Base-by-base conservation (phyloP, 1,139 yeast species). In the Candida mesenterica region DNA sequence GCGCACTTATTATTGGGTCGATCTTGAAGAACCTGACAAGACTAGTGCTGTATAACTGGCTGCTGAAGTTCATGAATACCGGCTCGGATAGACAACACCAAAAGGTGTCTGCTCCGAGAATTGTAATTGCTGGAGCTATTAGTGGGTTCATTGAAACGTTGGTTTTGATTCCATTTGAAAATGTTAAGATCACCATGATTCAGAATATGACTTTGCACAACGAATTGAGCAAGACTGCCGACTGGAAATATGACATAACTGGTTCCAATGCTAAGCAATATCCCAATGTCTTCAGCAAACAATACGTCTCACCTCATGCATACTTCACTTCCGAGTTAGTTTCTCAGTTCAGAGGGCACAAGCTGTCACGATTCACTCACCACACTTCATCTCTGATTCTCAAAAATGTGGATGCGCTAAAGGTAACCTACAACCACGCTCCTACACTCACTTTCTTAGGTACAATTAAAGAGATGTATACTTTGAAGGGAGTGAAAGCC, bases 121-220 rank as follows among this genome's bases (percentile, higher is more conserved):
- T 84, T 33, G 82, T 82, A 7, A 79, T 86, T 41, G 97, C 97
- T 3, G 97, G 96, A 5, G 75, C 83, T 34, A 75, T 88, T 68
- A 85, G 96, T 8, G 97, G 94, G 4, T 71, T 82, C 39, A 63
- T 81, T 35, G 98, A 92, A 59, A 81, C 95, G 4, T 49, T 88
- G 29, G 76, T 89, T 68, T 77, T 92, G 20, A 85, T 92, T 17
- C 98, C 98, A 0, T 90, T 92, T 60, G 98, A 92, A 52, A 86
- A 82, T 53, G 72, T 89, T 47, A 89, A 90, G 55, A 82, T 87
- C 4, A 75, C 88, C 10, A 82, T 88, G 92, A 81, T 90, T 44
- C 96, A 90, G 52, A 77, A 82, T 49, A 68, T 62, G 59, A 46
- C 63, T 4, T 53, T 68, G 38, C 49, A 44, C 23, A 68, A 68